These are phyloP conservation scores for Monilinia fructicola DNA, from an alignment of 2,329 filamentous ascomycete species.

Conservation along the genomic window DNA sequence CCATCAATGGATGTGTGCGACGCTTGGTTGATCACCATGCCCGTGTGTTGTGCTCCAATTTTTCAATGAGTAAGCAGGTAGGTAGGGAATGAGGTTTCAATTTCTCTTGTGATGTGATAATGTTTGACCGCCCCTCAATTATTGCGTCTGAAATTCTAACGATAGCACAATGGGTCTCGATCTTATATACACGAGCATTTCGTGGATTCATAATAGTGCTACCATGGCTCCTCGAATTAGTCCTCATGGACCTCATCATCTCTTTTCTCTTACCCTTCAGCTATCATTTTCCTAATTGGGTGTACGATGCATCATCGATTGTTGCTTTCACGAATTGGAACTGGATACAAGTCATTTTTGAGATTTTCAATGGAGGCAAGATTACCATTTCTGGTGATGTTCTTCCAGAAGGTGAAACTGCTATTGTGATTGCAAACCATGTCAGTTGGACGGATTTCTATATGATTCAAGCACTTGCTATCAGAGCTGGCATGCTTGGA, in stretches of 20 bases:
- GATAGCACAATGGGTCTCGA: constrained; percentile 3
- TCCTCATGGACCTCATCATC: constrained; percentile 52
- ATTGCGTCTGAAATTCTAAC: background rate
- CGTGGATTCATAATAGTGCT: constrained; percentile 47
- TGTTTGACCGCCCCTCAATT: constrained; percentile 11
- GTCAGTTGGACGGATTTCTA: constrained; percentile 64
- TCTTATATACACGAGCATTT: constrained; percentile 41
- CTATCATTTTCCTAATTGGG: constrained; percentile 48
- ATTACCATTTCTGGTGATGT: constrained; percentile 55
- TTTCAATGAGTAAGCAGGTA: constrained; percentile 20
- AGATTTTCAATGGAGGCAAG: constrained; percentile 51
- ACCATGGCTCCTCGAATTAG: constrained; percentile 56
- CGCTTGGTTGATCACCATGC: constrained; percentile 10
- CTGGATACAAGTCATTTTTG: constrained; percentile 59
- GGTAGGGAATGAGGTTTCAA: too few relatives aligned
- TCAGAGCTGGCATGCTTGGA: constrained; percentile 57
- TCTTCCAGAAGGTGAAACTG: constrained; percentile 55
- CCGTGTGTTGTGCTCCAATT: constrained; percentile 19
- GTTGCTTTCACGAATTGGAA: constrained; percentile 56
- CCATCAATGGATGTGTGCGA: background rate
- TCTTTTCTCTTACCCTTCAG: constrained; percentile 51
- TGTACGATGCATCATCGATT: constrained; percentile 55
- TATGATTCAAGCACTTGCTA: constrained; percentile 59
- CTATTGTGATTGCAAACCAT: constrained; percentile 61
- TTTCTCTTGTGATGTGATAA: background rate